Percentiles rank a stretch among this genome's conserved stretches.
phyloP scores from a whole-genome alignment of 257 asterid species.

The Capsicum rhomboideum region DNA sequence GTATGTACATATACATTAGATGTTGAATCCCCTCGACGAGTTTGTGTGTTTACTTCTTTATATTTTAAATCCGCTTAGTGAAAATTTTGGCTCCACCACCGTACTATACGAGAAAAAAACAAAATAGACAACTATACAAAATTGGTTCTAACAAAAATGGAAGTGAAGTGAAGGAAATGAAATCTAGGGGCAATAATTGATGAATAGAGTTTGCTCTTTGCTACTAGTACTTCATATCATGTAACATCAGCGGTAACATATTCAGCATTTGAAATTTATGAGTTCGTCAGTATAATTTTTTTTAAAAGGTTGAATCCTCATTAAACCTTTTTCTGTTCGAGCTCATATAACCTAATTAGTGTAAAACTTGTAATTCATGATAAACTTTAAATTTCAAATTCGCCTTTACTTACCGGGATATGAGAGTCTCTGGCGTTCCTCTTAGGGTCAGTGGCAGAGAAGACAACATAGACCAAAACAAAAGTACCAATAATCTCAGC shows the following conservation, averaged over 20 bases:
- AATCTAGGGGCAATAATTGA: background rate
- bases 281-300: too few relatives aligned
- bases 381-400: background rate
- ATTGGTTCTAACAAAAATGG: background rate
- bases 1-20: too few relatives aligned
- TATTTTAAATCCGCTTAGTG: too few relatives aligned
- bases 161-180: background rate
- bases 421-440: constrained; percentile 80
- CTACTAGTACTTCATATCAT: background rate
- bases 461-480: constrained; percentile 71
- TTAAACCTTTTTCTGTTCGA: too few relatives aligned
- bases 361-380: too few relatives aligned
- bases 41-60: too few relatives aligned
- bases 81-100: too few relatives aligned
- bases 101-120: too few relatives aligned
- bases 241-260: too few relatives aligned
- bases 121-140: background rate
- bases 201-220: background rate
- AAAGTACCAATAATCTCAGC: constrained; percentile 79
- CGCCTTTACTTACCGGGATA: constrained; percentile 40
- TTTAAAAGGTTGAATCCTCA: too few relatives aligned
- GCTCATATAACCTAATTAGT: too few relatives aligned
- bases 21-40: too few relatives aligned
- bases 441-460: constrained; percentile 78
- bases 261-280: background rate